Evolutionary conservation across 176 grass and related monocot genomes (phyloP), one percentile per base, ranked within the genome.

Genomic region (Pharus latifolius): DNA sequence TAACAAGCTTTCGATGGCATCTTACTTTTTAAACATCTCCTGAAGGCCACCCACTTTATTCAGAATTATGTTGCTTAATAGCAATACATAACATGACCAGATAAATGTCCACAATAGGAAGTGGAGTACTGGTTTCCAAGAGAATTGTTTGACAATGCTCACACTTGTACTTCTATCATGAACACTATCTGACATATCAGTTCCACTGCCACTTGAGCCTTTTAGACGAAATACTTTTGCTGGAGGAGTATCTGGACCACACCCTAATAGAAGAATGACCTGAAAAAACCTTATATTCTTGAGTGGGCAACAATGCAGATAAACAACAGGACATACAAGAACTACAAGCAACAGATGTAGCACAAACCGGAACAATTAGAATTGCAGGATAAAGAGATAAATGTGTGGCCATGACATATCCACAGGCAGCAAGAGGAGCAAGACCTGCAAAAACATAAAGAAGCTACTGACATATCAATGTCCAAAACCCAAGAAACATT

Each of bases 11-110:
- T 18, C 32, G 41, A 22, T 30, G 55, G 2, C 42, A 76, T 65
- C 75, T 83, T 94, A 91, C 90, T 99, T 99, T 85, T 76, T 77
- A 78, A 94, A 86, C 95, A 99, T 99, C 76, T 94, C 90, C 13
- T 59, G 59, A 46, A 94, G 71, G 73, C 73, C 76, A 78, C 90
- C 82, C 23, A 84, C 44, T 78, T 74, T 84, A 64, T 94, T 91
- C 6, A 99, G 87, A 79, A 78, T 78, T 30, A 94, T 65, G 48
- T 75, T 79, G 73, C 82, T 74, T 67, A 94, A 91, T 37, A 94
- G 31, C 54, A 98, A 78, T 56, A 91, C 84, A 75, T 88, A 75
- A 69, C 56, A 85, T 23, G 82, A 75, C 95, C 90, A 98, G 56
- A 98, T 79, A 68, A 44, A 69, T 51, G 77, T 15, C 84, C 95